phyloP scores from a whole-genome alignment of 495 filamentous ascomycete genomes.

The Aspergillus conjunctus region DNA sequence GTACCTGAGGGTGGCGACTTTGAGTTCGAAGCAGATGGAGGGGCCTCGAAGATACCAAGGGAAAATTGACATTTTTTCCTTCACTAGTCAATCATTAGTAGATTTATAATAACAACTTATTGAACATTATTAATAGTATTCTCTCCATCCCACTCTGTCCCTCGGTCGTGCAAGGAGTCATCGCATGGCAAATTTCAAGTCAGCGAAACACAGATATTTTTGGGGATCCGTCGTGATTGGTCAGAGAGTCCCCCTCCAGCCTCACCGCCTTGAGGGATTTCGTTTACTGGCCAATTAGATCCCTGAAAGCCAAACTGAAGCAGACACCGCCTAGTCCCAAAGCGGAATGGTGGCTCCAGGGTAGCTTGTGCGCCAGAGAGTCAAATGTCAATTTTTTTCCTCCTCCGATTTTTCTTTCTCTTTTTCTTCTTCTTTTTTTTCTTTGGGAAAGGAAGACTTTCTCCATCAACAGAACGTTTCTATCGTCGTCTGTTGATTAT shows the following conservation, averaged over 20 bases:
- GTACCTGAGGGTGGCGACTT: too few relatives aligned
- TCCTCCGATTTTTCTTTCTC: slow-evolving; percentile 45
- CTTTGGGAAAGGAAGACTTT: slow-evolving; percentile 57
- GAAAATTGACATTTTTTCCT: too few relatives aligned
- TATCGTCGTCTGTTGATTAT: slow-evolving; percentile 49
- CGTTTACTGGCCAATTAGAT: slow-evolving; percentile 42
- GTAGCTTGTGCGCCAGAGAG: slow-evolving; percentile 27
- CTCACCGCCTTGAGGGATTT: slow-evolving; percentile 38
- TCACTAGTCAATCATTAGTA: too few relatives aligned
- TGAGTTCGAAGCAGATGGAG: too few relatives aligned
- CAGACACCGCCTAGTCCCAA: slow-evolving; percentile 26
- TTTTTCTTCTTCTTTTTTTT: slow-evolving; percentile 55
- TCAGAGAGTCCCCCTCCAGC: slow-evolving; percentile 17
- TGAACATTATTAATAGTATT: too few relatives aligned
- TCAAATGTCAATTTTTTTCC: slow-evolving; percentile 41
- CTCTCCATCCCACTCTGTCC: too few relatives aligned
- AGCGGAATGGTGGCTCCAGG: slow-evolving; percentile 23
- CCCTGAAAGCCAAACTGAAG: slow-evolving; percentile 4
- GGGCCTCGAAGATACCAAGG: too few relatives aligned
- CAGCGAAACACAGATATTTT: neutral
- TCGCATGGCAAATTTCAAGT: neutral
- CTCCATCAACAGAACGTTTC: slow-evolving; percentile 55
- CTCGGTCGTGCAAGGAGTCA: too few relatives aligned
- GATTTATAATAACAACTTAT: too few relatives aligned
- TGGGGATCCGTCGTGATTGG: slow-evolving; percentile 9